Percentiles rank a stretch among this genome's conserved stretches.
Evolutionary conservation across 2,329 filamentous ascomycete genomes (phyloP).

Genomic region (Claviceps sp.): DNA sequence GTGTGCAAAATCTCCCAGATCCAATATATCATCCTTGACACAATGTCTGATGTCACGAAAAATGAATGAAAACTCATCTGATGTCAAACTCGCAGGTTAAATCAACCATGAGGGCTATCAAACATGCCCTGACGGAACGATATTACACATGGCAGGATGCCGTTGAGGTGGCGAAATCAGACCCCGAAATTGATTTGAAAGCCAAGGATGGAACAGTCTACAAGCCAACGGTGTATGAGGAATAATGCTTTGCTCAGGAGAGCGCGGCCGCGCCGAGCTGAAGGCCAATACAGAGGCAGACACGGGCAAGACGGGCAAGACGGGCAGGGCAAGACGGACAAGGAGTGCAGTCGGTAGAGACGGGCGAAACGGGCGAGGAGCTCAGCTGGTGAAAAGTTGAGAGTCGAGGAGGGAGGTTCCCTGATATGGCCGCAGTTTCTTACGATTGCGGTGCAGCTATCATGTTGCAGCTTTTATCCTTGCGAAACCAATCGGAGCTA

Average conservation of each 20-base stretch:
- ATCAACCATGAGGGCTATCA: constrained; percentile 69
- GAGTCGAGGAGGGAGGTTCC: background rate
- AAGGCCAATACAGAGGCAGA: constrained; percentile 7
- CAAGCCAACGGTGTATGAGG: constrained; percentile 28
- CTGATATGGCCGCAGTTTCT: background rate
- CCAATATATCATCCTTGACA: background rate
- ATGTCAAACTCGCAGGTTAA: constrained; percentile 43
- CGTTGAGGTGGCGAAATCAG: constrained; percentile 46
- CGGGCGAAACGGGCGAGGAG: background rate
- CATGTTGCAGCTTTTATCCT: background rate
- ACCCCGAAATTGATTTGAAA: constrained; percentile 51
- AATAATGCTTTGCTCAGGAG: constrained; percentile 15
- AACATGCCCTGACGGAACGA: constrained; percentile 73
- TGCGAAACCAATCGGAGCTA: background rate
- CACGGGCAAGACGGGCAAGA: constrained; percentile 7
- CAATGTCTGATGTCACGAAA: too few species aligned
- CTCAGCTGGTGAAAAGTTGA: background rate
- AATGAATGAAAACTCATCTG: too few species aligned
- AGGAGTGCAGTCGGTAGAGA: constrained; percentile 2
- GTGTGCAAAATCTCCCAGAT: constrained; percentile 36
- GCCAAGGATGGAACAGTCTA: constrained; percentile 35
- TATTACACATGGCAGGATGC: constrained; percentile 82
- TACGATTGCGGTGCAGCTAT: background rate
- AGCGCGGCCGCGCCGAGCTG: constrained; percentile 13
- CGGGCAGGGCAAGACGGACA: constrained; percentile 5